Conservation (phyloP, 2,329 filamentous ascomycete genomes). For the Cordyceps fumosorosea region DNA sequence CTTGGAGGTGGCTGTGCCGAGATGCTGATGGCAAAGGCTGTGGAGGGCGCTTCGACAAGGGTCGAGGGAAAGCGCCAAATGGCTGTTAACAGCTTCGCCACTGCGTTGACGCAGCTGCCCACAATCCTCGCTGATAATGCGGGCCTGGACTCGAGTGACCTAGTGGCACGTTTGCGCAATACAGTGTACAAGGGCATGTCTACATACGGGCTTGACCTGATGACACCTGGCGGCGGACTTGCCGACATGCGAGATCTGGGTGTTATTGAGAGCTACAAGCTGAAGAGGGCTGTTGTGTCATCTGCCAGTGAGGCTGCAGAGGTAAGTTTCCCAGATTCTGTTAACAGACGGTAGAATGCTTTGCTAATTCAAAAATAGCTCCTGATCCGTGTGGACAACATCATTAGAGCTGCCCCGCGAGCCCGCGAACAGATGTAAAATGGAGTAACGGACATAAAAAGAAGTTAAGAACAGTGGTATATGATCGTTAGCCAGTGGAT, state of each 20-base stretch:
- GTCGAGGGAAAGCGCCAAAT: slow-evolving; percentile 95
- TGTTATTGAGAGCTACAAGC: slow-evolving; percentile 96
- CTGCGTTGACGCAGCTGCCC: slow-evolving; percentile 84
- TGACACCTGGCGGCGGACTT: slow-evolving; percentile 85
- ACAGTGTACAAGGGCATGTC: slow-evolving; percentile 92
- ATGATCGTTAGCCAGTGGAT: slow-evolving; percentile 16
- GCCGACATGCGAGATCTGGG: slow-evolving; percentile 93
- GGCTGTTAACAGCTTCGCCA: slow-evolving; percentile 83
- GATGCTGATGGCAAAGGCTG: slow-evolving; percentile 98
- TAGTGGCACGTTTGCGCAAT: slow-evolving; percentile 85
- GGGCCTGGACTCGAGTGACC: slow-evolving; percentile 88
- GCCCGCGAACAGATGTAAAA: slow-evolving; percentile 34
- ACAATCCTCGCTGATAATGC: slow-evolving; percentile 98
- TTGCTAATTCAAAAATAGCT: slow-evolving; percentile 20
- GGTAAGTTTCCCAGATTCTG: slow-evolving; percentile 46
- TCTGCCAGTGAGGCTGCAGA: slow-evolving; percentile 95
- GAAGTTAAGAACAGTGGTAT: slow-evolving; percentile 9
- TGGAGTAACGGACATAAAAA: slow-evolving; percentile 13
- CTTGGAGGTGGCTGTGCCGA: slow-evolving; percentile 94
- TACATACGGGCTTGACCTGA: slow-evolving; percentile 82
- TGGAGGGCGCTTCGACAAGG: slow-evolving; percentile 87
- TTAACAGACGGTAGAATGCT: not conserved
- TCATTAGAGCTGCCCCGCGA: slow-evolving; percentile 87
- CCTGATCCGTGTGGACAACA: slow-evolving; percentile 86
- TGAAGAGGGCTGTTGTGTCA: slow-evolving; percentile 96